phyloP scores from a whole-genome alignment of 176 grass and related monocot species.

The Panicum miliaceum region DNA sequence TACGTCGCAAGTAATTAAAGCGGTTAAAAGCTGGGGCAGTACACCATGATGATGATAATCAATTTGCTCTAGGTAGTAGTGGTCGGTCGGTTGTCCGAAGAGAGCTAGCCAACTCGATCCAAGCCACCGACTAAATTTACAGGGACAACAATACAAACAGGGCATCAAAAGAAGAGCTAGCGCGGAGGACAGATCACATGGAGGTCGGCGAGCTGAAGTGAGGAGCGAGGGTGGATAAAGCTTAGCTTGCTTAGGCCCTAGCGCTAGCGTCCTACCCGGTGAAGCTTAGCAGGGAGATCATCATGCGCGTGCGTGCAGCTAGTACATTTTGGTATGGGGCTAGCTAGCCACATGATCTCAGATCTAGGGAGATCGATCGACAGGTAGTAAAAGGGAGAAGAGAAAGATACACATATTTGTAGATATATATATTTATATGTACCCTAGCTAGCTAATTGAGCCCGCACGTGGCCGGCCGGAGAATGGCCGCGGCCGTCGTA shows the following conservation, averaged over 20 bases:
- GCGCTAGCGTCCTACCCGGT: conserved; percentile 55
- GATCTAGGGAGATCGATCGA: conserved; percentile 46
- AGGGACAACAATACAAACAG: conserved; percentile 20
- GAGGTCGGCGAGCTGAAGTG: conserved; percentile 32
- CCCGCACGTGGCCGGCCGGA: conserved; percentile 23
- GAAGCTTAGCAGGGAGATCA: conserved; percentile 36
- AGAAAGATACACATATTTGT: conserved; percentile 38
- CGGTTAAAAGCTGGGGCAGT: conserved; percentile 47
- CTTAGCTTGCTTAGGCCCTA: conserved; percentile 62
- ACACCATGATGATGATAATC: conserved; percentile 38
- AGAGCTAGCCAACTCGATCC: conserved; percentile 81
- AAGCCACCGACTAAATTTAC: conserved; percentile 70
- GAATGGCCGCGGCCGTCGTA: conserved; percentile 13
- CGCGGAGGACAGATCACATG: conserved; percentile 10
- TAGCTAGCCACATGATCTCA: conserved; percentile 15
- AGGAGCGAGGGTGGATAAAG: conserved; percentile 26
- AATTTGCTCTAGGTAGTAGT: conserved; percentile 66
- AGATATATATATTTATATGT: conserved; percentile 45
- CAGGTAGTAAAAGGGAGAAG: neutral
- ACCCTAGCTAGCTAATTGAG: conserved; percentile 50
- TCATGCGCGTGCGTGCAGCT: conserved; percentile 28
- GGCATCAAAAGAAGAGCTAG: neutral
- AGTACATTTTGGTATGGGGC: conserved; percentile 42
- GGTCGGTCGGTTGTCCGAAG: conserved; percentile 93
- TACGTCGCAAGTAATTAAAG: conserved; percentile 37